Percentiles rank a stretch among this genome's conserved stretches.
Conservation (phyloP, 768 basidiomycete genomes). For the Coprinopsis strossmayeri region DNA sequence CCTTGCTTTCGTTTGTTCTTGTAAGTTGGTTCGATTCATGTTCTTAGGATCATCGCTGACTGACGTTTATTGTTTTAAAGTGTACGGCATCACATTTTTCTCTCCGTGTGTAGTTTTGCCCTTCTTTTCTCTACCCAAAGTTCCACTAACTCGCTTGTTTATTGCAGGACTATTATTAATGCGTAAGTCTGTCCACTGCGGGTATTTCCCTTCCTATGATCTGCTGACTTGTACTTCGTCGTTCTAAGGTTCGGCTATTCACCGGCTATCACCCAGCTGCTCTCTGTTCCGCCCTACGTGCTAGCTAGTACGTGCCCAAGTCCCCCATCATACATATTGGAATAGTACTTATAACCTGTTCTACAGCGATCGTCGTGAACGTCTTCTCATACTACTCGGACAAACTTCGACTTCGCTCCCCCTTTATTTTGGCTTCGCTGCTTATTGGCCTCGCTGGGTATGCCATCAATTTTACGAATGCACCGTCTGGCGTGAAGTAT, state of each 20-base stretch:
- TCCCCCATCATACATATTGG: not conserved
- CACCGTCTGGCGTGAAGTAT: conserved; percentile 51
- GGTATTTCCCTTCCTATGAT: not conserved
- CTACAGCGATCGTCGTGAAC: conserved; percentile 45
- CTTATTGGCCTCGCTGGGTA: conserved; percentile 51
- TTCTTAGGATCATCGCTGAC: not conserved
- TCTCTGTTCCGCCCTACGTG: conserved; percentile 65
- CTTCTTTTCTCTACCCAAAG: too few relatives aligned
- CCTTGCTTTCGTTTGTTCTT: conserved; percentile 50
- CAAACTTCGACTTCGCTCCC: conserved; percentile 43
- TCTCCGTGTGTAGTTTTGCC: conserved; percentile 45
- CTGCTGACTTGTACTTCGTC: not conserved
- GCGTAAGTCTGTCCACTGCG: conserved; percentile 24
- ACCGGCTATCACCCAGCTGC: conserved; percentile 50
- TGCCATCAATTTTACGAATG: conserved; percentile 54
- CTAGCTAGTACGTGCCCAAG: conserved; percentile 42
- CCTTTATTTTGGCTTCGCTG: conserved; percentile 50
- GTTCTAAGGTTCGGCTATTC: conserved; percentile 62
- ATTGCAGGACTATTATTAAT: conserved; percentile 52
- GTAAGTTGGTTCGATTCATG: conserved; percentile 31
- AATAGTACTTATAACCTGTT: not conserved
- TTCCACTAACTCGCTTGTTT: not conserved
- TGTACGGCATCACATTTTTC: conserved; percentile 67
- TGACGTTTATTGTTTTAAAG: conserved; percentile 22
- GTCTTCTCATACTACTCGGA: conserved; percentile 56